Evolutionary conservation across 2,329 filamentous ascomycete genomes (phyloP), one percentile per base, ranked within the genome.

Genomic region (Xylariaceae sp.): DNA sequence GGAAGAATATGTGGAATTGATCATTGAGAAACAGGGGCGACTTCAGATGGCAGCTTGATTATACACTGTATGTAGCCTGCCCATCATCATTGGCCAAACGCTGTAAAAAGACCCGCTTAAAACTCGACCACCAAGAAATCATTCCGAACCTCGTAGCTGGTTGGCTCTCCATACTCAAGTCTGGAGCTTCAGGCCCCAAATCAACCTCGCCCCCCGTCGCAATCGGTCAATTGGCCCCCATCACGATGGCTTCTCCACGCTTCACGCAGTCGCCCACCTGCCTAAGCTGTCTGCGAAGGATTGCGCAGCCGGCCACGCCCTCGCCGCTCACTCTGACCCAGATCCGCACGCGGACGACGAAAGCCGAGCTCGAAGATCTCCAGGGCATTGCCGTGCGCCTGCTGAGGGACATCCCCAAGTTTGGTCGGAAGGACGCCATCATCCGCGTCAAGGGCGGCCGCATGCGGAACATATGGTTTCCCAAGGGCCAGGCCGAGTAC

Each of bases 371-470:
- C 38, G 62, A 65, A 43, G 68, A 73, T 49, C 59, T 65, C 22
- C 61, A 68, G 51, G 72, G 72, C 51, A 71, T 74, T 11, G 64
- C 73, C 17, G 72, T 75, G 58, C 71, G 72, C 19, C 62, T 75
- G 52, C 62, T 75, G 9, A 53, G 66, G 47, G 68, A 75, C 48
- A 66, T 75, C 12, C 60, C 61, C 18, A 62, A 64, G 17, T 75
- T 68, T 50, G 73, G 72, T 6, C 68, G 68, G 48, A 67, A 67
- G 60, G 64, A 66, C 56, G 59, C 65, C 58, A 67, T 67, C 50
- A 65, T 67, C 55, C 64, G 65, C 52, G 65, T 67, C 44, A 65
- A 62, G 48, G 51, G 59, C 39, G 65, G 65, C 51, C 63, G 64
- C 40, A 67, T 67, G 64, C 64, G 65, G 54, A 67, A 67, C 61